A percentile compares a stretch with the other conserved stretches of the same genome.
Conservation (phyloP, 2,329 filamentous ascomycete genomes). For the Penicillium hordei region DNA sequence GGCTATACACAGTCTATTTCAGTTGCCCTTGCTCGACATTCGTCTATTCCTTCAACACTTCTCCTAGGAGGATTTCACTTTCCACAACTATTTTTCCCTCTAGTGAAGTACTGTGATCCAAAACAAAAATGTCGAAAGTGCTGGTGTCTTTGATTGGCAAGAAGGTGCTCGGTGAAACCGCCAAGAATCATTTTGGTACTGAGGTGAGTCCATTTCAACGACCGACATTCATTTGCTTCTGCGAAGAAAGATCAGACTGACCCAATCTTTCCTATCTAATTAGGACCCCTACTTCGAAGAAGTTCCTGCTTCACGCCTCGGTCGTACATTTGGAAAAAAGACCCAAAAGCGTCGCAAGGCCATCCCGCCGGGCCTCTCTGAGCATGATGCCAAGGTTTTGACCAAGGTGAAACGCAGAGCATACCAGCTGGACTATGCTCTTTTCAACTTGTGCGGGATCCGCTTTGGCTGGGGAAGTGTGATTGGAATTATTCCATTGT, state of each 20-base stretch:
- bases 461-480: constrained; percentile 87
- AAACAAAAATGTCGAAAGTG: constrained; percentile 28
- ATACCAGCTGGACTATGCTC: constrained; percentile 78
- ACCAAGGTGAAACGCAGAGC: constrained; percentile 83
- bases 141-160: constrained; percentile 33
- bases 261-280: not conserved
- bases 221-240: not conserved
- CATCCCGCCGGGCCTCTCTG: constrained; percentile 75
- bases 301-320: constrained; percentile 69
- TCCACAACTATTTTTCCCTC: not conserved
- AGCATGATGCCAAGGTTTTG: constrained; percentile 77
- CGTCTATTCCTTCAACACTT: constrained; percentile 4
- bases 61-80: not conserved
- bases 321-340: constrained; percentile 66
- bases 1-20: constrained; percentile 18
- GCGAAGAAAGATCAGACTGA: constrained; percentile 2
- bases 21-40: constrained; percentile 2
- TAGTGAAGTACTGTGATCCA: not conserved
- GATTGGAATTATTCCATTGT: constrained; percentile 80
- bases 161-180: constrained; percentile 39
- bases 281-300: constrained; percentile 90
- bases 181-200: constrained; percentile 44
- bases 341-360: constrained; percentile 83
- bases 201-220: constrained; percentile 33
- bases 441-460: constrained; percentile 79